A percentile compares a stretch with the other conserved stretches of the same genome.
Evolutionary conservation across 2,329 filamentous ascomycete genomes (phyloP).

Genomic region (Fusarium cicatricum): DNA sequence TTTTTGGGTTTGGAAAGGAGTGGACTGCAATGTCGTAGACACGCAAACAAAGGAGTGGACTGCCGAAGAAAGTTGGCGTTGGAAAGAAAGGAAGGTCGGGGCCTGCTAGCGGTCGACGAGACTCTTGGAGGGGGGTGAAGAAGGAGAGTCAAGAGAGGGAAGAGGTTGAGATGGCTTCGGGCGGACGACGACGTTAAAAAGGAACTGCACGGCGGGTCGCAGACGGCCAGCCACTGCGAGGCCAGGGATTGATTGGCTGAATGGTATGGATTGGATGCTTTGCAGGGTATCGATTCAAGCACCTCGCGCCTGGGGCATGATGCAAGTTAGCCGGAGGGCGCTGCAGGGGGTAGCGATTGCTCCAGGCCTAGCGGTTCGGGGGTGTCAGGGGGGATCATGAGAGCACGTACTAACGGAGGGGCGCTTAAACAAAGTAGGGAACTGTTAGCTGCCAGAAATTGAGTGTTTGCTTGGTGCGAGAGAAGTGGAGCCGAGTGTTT

Average conservation of each 20-base stretch:
- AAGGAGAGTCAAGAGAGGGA: constrained; percentile 28
- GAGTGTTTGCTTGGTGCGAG: constrained; percentile 3
- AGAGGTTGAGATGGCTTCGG: constrained; percentile 33
- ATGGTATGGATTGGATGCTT: constrained; percentile 37
- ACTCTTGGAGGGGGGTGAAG: constrained; percentile 42
- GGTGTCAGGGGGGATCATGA: constrained; percentile 9
- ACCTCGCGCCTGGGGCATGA: constrained; percentile 14
- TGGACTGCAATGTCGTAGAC: constrained; percentile 46
- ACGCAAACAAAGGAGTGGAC: constrained; percentile 44
- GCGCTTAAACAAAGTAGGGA: constrained; percentile 9
- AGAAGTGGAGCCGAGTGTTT: constrained; percentile 18
- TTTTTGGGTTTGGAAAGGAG: constrained; percentile 39
- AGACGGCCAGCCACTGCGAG: constrained; percentile 33
- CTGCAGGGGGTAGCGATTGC: constrained; percentile 7
- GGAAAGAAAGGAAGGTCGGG: constrained; percentile 29
- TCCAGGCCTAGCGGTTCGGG: not conserved
- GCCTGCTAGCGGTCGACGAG: constrained; percentile 40
- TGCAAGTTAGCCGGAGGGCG: constrained; percentile 16
- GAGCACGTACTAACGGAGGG: constrained; percentile 14
- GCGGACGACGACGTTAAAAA: constrained; percentile 43
- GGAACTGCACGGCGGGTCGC: constrained; percentile 37
- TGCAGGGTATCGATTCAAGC: constrained; percentile 31
- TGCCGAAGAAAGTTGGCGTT: constrained; percentile 14
- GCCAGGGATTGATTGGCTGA: constrained; percentile 33
- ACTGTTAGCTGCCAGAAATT: constrained; percentile 9